phyloP scores from a whole-genome alignment of 148 eudicot species.

The Amaranthus cruentus region DNA sequence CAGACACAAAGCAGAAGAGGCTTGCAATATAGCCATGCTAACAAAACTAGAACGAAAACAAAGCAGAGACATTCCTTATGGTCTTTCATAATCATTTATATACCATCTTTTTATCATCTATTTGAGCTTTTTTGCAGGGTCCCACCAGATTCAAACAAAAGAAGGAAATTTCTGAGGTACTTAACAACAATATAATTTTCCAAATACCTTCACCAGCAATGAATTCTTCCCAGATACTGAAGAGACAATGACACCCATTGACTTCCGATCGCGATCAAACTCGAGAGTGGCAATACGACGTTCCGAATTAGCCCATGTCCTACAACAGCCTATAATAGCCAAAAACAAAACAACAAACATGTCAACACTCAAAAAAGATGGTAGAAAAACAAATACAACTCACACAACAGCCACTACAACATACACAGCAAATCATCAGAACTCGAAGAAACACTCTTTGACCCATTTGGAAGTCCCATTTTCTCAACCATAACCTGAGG shows the following conservation, averaged over 20 bases:
- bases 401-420: neutral
- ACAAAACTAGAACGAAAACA: neutral
- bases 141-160: conserved; percentile 8
- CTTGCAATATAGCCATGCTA: neutral
- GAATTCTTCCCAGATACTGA: conserved; percentile 54
- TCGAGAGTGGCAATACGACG: conserved; percentile 73
- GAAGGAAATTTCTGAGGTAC: conserved; percentile 3
- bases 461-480: no score
- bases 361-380: conserved; percentile 10
- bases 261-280: conserved; percentile 79
- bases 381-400: neutral
- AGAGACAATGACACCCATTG: conserved; percentile 65
- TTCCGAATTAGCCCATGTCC: conserved; percentile 44
- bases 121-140: neutral
- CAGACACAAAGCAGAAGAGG: conserved; percentile 1
- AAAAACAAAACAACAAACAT: conserved; percentile 13
- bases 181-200: neutral
- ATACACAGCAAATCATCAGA: neutral
- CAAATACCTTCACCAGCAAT: conserved; percentile 63
- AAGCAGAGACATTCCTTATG: neutral
- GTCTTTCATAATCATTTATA: neutral
- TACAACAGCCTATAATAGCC: conserved; percentile 46
- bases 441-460: no score
- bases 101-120: neutral
- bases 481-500: neutral